phyloP scores from a whole-genome alignment of 306 rosid genomes.

The Quercus agrifolia region DNA sequence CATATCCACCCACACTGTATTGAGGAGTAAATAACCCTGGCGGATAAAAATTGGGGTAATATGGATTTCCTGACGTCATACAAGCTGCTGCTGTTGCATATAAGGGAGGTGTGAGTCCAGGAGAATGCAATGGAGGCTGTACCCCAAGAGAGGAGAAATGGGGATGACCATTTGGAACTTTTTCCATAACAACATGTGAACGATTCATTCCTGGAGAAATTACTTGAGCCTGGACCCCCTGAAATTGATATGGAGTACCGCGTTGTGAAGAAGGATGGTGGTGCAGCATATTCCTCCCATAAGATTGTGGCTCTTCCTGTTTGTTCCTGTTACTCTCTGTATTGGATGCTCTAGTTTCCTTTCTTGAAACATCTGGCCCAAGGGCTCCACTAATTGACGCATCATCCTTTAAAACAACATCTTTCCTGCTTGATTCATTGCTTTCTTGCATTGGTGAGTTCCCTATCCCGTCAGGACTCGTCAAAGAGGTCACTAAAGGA shows the following conservation, averaged over 20 bases:
- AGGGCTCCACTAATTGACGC: constrained; percentile 21
- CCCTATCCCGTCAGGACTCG: constrained; percentile 20
- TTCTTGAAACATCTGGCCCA: constrained; percentile 22
- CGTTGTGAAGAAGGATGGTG: constrained; percentile 29
- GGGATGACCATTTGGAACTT: constrained; percentile 31
- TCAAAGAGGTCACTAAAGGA: constrained; percentile 22
- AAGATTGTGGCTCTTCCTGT: constrained; percentile 26
- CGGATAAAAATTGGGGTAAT: constrained; percentile 41
- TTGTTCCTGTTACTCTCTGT: constrained; percentile 21
- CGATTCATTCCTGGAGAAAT: constrained; percentile 40
- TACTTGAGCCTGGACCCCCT: constrained; percentile 27
- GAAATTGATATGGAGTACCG: constrained; percentile 32
- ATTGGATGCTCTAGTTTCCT: constrained; percentile 20
- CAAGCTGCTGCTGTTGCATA: constrained; percentile 48
- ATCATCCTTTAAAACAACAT: constrained; percentile 18
- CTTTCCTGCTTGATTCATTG: constrained; percentile 26
- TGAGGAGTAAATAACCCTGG: constrained; percentile 39
- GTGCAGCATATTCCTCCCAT: constrained; percentile 24
- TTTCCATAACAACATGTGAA: constrained; percentile 37
- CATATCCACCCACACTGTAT: constrained; percentile 48
- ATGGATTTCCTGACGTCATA: constrained; percentile 44
- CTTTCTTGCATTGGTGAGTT: not conserved
- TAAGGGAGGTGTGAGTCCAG: constrained; percentile 40
- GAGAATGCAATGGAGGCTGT: constrained; percentile 43
- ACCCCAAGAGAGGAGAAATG: constrained; percentile 43